Conservation (phyloP, 345 rosid species). For the Stellera chamaejasme region DNA sequence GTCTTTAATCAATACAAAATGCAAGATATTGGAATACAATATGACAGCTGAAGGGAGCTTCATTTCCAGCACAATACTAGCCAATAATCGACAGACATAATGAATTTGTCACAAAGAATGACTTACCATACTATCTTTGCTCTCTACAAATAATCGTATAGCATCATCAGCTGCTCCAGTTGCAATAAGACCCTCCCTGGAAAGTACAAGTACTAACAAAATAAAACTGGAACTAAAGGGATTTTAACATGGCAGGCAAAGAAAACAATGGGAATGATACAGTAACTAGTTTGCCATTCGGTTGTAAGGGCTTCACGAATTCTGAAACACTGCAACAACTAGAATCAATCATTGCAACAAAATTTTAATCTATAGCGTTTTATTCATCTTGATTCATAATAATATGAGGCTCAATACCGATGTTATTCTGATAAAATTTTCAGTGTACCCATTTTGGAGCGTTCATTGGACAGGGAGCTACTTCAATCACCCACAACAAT, state of each 20-base stretch:
- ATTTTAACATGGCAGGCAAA: neutral
- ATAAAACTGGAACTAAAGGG: slow-evolving; percentile 1
- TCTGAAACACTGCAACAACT: no score
- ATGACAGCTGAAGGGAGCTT: neutral
- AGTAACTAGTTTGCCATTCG: neutral
- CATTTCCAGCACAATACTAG: no score
- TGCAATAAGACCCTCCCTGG: slow-evolving; percentile 75
- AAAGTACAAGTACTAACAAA: slow-evolving; percentile 10
- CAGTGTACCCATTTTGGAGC: no score
- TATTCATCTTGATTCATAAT: no score
- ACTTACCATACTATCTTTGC: slow-evolving; percentile 52
- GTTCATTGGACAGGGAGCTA: no score
- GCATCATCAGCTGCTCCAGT: slow-evolving; percentile 97
- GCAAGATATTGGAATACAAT: neutral
- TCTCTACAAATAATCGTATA: slow-evolving; percentile 57
- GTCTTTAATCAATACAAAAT: no score
- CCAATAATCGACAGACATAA: neutral
- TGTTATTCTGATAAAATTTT: no score
- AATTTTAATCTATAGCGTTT: no score
- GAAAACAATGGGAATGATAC: neutral
- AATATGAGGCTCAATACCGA: no score
- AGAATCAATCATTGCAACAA: no score
- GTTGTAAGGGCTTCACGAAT: no score
- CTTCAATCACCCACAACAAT: no score
- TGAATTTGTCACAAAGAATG: slow-evolving; percentile 1